A percentile compares a stretch with the other conserved stretches of the same genome.
phyloP scores from a whole-genome alignment of 208 protist species.

The Tritrichomonas foetus region DNA sequence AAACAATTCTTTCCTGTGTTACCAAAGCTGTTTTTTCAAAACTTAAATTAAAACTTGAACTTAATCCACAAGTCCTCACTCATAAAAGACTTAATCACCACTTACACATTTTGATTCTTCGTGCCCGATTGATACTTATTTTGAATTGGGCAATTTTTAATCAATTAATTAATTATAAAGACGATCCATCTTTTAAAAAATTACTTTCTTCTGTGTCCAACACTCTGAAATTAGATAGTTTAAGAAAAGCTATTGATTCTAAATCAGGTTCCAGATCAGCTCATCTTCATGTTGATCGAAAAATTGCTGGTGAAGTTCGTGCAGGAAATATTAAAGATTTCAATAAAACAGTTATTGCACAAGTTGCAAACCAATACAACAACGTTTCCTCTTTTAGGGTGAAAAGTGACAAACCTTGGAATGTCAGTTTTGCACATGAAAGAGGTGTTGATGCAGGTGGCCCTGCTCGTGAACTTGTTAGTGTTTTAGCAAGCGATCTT shows the following conservation, averaged over 20 bases:
- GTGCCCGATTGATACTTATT: not conserved
- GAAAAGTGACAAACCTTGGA: not conserved
- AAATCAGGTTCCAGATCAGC: not conserved
- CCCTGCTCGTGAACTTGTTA: slow-evolving; percentile 26
- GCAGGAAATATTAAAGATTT: not conserved
- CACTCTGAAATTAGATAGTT: not conserved
- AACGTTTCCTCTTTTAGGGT: not conserved
- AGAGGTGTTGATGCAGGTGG: not conserved
- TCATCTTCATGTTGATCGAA: not conserved
- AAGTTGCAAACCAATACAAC: not conserved
- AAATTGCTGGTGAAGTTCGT: not conserved
- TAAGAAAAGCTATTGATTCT: not conserved
- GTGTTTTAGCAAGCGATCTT: not conserved
- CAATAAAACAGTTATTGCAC: not conserved
- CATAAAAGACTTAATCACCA: not conserved
- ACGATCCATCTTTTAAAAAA: not conserved
- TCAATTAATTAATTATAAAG: not conserved
- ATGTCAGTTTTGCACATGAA: not conserved
- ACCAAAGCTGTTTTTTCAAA: not conserved
- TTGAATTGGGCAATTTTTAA: not conserved
- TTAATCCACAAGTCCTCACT: not conserved
- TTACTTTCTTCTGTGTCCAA: not conserved
- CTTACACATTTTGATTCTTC: not conserved
- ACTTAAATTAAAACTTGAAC: not conserved
- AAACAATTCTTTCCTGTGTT: too few species aligned